phyloP scores from a whole-genome alignment of 2,329 filamentous ascomycete genomes.

The Fusarium xyrophilum region DNA sequence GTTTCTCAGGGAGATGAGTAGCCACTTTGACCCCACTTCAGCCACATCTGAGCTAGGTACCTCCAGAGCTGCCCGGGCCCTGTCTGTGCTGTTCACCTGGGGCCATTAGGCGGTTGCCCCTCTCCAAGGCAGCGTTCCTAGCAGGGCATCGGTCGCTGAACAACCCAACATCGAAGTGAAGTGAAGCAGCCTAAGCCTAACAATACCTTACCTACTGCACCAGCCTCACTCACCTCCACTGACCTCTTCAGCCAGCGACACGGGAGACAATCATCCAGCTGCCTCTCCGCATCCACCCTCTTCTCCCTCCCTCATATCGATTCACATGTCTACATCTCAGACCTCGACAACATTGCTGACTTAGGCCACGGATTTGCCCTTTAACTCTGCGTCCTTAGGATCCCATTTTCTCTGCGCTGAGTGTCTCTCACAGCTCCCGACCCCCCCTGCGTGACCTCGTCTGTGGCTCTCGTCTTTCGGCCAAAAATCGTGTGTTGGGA shows the following conservation, averaged over 20 bases:
- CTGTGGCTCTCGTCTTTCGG: constrained; percentile 25
- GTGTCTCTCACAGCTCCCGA: constrained; percentile 9
- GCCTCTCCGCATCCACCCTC: constrained; percentile 31
- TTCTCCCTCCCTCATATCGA: constrained; percentile 40
- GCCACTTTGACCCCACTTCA: constrained; percentile 29
- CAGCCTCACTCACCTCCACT: constrained; percentile 12
- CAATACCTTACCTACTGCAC: neutral
- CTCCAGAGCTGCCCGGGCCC: neutral
- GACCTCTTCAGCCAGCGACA: neutral
- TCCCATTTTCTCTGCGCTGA: constrained; percentile 27
- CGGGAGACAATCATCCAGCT: constrained; percentile 31
- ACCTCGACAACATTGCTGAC: constrained; percentile 24
- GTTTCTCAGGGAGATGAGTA: constrained; percentile 23
- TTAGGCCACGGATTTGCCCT: constrained; percentile 31
- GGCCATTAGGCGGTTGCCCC: constrained; percentile 4
- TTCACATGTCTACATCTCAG: constrained; percentile 36
- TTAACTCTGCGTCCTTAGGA: constrained; percentile 20
- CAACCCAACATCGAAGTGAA: neutral
- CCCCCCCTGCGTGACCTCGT: constrained; percentile 6
- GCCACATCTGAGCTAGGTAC: constrained; percentile 18
- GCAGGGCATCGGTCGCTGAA: constrained; percentile 19
- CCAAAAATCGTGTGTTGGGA: constrained; percentile 43
- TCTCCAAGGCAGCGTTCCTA: constrained; percentile 11
- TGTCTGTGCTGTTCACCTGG: neutral
- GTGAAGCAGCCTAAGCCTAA: neutral